Conservation (phyloP, 2,329 filamentous ascomycete genomes). For the Neofusicoccum kwambonambiense region DNA sequence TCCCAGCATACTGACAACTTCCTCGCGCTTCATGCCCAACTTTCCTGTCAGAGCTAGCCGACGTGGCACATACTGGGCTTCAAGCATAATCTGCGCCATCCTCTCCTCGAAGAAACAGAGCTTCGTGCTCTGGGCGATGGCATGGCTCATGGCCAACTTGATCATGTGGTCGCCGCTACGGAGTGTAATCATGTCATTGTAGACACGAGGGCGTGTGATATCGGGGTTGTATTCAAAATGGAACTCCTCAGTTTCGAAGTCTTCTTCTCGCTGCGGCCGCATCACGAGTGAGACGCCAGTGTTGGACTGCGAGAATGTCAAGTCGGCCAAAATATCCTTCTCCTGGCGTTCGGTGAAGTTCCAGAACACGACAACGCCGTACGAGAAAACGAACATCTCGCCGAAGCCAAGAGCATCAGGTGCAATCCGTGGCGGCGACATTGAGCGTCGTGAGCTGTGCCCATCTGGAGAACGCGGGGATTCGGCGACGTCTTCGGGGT, state of each 20-base stretch:
- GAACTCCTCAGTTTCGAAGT: slow-evolving; percentile 97
- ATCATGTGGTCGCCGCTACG: slow-evolving; percentile 98
- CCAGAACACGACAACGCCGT: slow-evolving; percentile 98
- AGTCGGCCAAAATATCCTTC: slow-evolving; percentile 90
- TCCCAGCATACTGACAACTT: slow-evolving; percentile 90
- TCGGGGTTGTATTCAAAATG: slow-evolving; percentile 94
- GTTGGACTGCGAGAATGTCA: slow-evolving; percentile 79
- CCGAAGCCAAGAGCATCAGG: slow-evolving; percentile 77
- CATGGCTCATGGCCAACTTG: slow-evolving; percentile 95
- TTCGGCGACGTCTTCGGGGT: slow-evolving; percentile 19
- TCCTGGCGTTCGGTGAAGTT: slow-evolving; percentile 96
- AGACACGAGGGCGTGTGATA: slow-evolving; percentile 84
- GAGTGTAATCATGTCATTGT: slow-evolving; percentile 99
- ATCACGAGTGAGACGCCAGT: slow-evolving; percentile 68
- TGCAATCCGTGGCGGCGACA: slow-evolving; percentile 53
- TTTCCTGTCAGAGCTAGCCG: slow-evolving; percentile 84
- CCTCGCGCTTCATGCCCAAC: slow-evolving; percentile 84
- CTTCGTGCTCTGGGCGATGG: slow-evolving; percentile 96
- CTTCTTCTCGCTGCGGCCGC: slow-evolving; percentile 77
- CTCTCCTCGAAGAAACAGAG: slow-evolving; percentile 93
- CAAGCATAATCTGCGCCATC: slow-evolving; percentile 91
- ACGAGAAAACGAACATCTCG: slow-evolving; percentile 96
- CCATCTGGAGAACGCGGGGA: slow-evolving; percentile 12
- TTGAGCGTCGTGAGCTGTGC: slow-evolving; percentile 15
- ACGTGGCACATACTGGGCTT: slow-evolving; percentile 89